Evolutionary conservation across 257 asterid genomes (phyloP), one percentile per base, ranked within the genome.

Genomic region (Solanum virginianum): DNA sequence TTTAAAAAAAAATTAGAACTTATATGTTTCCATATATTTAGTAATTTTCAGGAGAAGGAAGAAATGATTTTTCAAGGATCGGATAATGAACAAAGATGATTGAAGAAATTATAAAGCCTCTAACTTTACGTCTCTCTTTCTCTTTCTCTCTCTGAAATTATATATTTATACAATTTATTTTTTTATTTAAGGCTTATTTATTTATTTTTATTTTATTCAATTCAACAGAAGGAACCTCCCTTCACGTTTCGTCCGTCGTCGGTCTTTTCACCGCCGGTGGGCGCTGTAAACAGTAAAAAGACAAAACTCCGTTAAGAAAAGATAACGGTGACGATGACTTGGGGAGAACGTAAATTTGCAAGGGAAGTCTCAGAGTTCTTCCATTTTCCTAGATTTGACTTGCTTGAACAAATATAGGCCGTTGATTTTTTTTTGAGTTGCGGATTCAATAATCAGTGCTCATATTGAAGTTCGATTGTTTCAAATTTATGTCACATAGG

Each of bases 81-180:
- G 86, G 93, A 88, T 88, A 92, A 90, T 87, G 94, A 92, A 91
- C 75, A 66, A 17, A 88, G 87, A 68, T 82, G 87, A 88, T 89
- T 49, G 80, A 72, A 66, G 79, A 84, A 88, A 79, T 79, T 55
- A 80, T 86, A 82, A 85, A 81, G 85, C 47, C 84, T 82, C 86
- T 86, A 85, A 84, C 53, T 86, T 89, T 82, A 89, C 95, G 93
- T 91, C 94, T 92, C 92, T 86, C 83, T 26, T 12, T 49, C 45
- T 69, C 79, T 69, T 51, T 69, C 45, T 69, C 79, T 69, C 79
- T 69, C 26, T 69, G 5, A 66, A 29, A 66, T 29, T 9, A 36
- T 69, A 69, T 70, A 8, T 26, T 22, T 62, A 5, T 15, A 4
- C 8, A 20, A 9, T 56, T 56, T n/a, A 59, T 4, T 17, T 10